These are phyloP conservation scores for Cyanidium caldarium DNA, from an alignment of 23 red algal species.

Conservation along the genomic window DNA sequence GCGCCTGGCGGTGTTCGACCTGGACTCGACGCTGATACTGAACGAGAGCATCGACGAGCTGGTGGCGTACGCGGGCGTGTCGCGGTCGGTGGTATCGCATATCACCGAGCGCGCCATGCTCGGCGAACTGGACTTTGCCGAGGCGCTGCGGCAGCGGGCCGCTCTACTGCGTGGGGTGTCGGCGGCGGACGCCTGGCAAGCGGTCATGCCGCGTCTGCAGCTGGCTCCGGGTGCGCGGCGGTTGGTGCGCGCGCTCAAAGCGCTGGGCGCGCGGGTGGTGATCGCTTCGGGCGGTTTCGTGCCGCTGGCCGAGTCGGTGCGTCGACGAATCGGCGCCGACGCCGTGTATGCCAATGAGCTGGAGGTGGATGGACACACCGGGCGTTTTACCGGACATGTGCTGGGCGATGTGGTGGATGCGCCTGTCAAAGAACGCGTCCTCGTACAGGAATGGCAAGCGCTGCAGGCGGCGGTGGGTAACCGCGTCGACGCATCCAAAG, in stretches of 20 bases:
- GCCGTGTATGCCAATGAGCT: constrained; percentile 30
- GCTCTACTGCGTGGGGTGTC: constrained; percentile 22
- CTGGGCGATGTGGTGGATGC: constrained; percentile 46
- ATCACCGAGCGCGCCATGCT: constrained; percentile 66
- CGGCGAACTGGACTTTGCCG: constrained; percentile 45
- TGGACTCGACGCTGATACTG: constrained; percentile 58
- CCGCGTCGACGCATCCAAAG: too few species aligned
- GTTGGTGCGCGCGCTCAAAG: constrained; percentile 7
- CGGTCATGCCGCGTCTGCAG: constrained; percentile 12
- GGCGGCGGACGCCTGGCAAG: not conserved
- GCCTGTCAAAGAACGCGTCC: constrained; percentile 18
- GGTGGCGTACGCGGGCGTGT: constrained; percentile 10
- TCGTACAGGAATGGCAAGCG: not conserved
- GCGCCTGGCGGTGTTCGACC: constrained; percentile 64
- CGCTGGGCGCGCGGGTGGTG: constrained; percentile 19
- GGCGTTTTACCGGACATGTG: constrained; percentile 30
- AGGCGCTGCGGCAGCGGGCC: constrained; percentile 34
- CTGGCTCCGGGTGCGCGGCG: constrained; percentile 37
- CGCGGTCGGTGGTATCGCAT: not conserved
- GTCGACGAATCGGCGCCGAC: constrained; percentile 26
- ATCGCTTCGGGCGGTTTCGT: constrained; percentile 50
- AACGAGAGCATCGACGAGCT: constrained; percentile 64
- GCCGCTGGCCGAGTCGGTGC: constrained; percentile 39
- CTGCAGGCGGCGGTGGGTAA: not conserved
- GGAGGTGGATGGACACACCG: constrained; percentile 29